Base-by-base conservation (phyloP, 2,329 filamentous ascomycete species). In the Lachnellula arida region DNA sequence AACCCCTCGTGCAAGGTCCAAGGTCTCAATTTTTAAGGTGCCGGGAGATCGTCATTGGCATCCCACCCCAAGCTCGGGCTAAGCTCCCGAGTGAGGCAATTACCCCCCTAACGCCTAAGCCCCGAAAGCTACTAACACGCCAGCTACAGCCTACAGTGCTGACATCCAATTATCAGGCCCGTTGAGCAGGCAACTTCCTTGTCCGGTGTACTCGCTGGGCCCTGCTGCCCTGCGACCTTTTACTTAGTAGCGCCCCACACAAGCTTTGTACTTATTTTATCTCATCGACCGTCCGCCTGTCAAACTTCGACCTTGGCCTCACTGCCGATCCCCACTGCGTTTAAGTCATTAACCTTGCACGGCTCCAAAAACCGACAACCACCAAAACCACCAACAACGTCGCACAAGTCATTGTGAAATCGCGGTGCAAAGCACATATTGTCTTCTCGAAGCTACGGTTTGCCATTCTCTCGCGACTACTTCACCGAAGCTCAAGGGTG, bases 41-140 rank as follows among this genome's bases (percentile, higher is more conserved):
- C 42, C 51, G 51, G 51, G 51, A 53, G 51, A 53, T 53, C 51
- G 51, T 53, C 51, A 46, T 47, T 42, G 28, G 2, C 15, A 40
- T 40, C 14, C 37, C n/a, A 17, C 40, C 43, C 47, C 7, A 11
- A 32, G 28, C 28, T 3, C 28, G 48, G 17, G n/a, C 34, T 15
- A 40, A 50, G 48, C 48, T 25, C 35, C 34, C 32, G 37, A 40
- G n/a, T 40, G 14, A 39, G 48, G 28, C 8, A 32, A 15, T n/a
- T 12, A 40, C 37, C 37, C 15, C 15, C 35, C 32, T 19, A 42
- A 50, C 28, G 28, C 47, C 47, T 49, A 12, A 14, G 23, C 15
- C n/a, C 23, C 12, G 28, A n/a, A n/a, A 28, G 12, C 28, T 35
- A 35, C 22, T 35, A n/a, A 15, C 23, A 37, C 8, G 28, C 28